Base-by-base conservation (phyloP, 345 rosid genomes). In the Trapa bicornis region DNA sequence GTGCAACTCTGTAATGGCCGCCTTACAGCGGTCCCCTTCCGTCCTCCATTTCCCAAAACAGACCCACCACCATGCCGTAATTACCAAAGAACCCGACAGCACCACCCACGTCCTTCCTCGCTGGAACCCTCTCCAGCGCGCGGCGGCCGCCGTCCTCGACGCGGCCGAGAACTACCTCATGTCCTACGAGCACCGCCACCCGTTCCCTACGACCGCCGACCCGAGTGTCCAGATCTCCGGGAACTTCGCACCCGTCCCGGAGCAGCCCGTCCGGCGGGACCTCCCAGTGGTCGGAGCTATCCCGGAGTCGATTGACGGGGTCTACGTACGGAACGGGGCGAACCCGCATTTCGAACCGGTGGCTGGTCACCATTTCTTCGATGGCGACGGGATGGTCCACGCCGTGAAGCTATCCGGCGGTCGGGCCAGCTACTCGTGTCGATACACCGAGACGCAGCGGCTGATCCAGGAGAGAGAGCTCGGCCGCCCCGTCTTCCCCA, bases 361-460 rank as follows among this genome's bases (percentile, higher is more conserved):
- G 47, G 84, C 95, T 17, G 98, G 98, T 0, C 98, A 92, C 75
- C 98, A 92, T 72, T 74, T 92, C 1, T 92, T 92, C 38, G 98
- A 92, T 76, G 96, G 98, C 1, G 98, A 92, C 68, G 98, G 98
- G 22, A 92, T 92, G 98, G 84, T 92, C 64, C 98, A 92, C 62
- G 89, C 95, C 15, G 88, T 92, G 36, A 75, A 72, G 47, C 76
- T 92, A 45, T 68, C 29, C 0, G 72, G 79, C 70, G 95, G 95
- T 32, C 29, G 61, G 4, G 96, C 82, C 3, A 86, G 92, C 75
- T 92, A 92, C 70, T 84, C 98, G 7, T 89, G 98, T 71, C 96
- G 98, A 73, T 89, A 89, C 71, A 92, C 96, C 4, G 88, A 92
- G 71, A 85, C 92, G 13, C 79, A 79, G 42, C 78, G 92, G 65